These are phyloP conservation scores for Aspergillaceae sp. DNA, from an alignment of 2,329 filamentous ascomycete genomes.

Conservation along the genomic window DNA sequence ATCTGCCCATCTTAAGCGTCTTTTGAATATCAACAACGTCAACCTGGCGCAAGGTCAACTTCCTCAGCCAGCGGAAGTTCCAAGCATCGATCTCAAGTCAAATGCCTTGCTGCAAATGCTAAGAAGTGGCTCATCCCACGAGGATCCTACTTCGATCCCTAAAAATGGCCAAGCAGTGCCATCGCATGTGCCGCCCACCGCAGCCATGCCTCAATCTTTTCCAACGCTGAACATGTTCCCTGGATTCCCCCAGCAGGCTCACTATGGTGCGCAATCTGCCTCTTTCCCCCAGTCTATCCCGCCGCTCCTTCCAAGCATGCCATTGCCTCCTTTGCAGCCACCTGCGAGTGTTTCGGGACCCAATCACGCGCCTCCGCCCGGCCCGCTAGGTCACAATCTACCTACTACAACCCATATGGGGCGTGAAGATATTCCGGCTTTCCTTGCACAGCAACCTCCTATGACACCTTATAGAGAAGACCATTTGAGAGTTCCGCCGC, in stretches of 20 bases:
- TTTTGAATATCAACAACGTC: slow-evolving; percentile 32
- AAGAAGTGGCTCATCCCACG: slow-evolving; percentile 29
- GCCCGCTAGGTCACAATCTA: slow-evolving; percentile 6
- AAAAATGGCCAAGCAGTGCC: slow-evolving; percentile 45
- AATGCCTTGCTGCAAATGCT: slow-evolving; percentile 52
- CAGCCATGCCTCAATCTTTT: slow-evolving; percentile 34
- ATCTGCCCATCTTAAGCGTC: slow-evolving; percentile 45
- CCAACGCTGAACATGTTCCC: slow-evolving; percentile 40
- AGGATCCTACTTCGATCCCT: slow-evolving; percentile 16
- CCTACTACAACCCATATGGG: slow-evolving; percentile 10
- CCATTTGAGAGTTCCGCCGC: slow-evolving; percentile 7
- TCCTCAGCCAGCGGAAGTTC: slow-evolving; percentile 10
- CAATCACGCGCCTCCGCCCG: slow-evolving; percentile 4
- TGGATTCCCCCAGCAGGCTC: slow-evolving; percentile 28
- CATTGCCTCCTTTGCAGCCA: slow-evolving; percentile 7
- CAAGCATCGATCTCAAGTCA: slow-evolving; percentile 29
- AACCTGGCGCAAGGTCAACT: slow-evolving; percentile 7
- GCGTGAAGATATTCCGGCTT: slow-evolving; percentile 14
- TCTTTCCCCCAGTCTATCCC: slow-evolving; percentile 17
- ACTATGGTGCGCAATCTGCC: slow-evolving; percentile 19
- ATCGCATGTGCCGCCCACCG: slow-evolving; percentile 10
- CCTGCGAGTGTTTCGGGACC: slow-evolving; percentile 2
- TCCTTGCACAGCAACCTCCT: slow-evolving; percentile 16
- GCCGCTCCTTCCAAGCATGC: slow-evolving; percentile 8
- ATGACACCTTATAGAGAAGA: slow-evolving; percentile 12